Percentiles rank a stretch among this genome's conserved stretches.
Evolutionary conservation across 225 moss, liverwort and hornwort species (phyloP).

Genomic region (Takakia lepidozioides): DNA sequence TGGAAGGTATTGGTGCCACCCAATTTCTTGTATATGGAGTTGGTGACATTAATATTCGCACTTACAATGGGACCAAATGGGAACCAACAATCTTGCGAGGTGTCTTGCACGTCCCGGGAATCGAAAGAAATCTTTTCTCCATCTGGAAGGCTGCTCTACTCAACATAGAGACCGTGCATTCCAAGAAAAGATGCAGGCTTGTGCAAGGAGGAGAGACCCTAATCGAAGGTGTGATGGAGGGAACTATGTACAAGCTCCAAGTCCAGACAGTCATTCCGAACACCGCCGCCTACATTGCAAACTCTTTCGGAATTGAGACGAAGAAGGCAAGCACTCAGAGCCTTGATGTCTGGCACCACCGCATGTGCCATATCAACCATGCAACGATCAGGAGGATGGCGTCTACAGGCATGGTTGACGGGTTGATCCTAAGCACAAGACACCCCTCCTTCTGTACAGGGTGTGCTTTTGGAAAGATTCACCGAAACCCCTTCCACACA

Average conservation of each 20-base stretch:
- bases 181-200: background rate
- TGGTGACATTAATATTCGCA: background rate
- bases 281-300: background rate
- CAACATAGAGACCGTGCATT: background rate
- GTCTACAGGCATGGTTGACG: too few species aligned
- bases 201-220: background rate
- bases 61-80: background rate
- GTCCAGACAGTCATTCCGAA: background rate
- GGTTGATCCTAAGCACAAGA: background rate
- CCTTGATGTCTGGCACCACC: too few species aligned
- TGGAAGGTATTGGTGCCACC: background rate
- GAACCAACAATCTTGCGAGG: background rate
- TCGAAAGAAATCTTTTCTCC: background rate
- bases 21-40: background rate
- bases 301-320: background rate
- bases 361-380: too few species aligned
- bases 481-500: background rate
- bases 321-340: background rate
- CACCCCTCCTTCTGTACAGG: background rate
- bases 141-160: background rate
- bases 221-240: background rate
- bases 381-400: too few species aligned
- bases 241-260: too few species aligned
- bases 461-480: background rate
- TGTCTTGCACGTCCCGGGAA: background rate